phyloP scores from a whole-genome alignment of 2,329 filamentous ascomycete species.

The Epichloe gansuensis region DNA sequence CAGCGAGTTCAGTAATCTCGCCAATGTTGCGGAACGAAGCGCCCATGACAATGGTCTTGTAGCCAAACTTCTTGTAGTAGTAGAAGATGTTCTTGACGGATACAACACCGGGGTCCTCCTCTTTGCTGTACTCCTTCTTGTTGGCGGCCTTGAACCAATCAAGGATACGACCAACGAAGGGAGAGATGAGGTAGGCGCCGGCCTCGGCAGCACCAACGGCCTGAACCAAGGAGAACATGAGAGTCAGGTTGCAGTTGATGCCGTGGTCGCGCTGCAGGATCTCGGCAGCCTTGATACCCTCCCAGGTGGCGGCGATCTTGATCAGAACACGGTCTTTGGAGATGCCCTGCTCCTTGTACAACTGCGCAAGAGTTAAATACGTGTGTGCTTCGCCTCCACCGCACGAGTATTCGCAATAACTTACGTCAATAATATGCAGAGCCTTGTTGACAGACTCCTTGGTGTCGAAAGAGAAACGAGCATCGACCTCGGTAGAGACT shows the following conservation, averaged over 20 bases:
- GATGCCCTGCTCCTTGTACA: conserved; percentile 89
- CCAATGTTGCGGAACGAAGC: conserved; percentile 93
- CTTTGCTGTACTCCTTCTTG: conserved; percentile 84
- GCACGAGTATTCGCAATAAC: conserved; percentile 14
- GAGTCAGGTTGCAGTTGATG: conserved; percentile 97
- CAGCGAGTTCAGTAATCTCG: conserved; percentile 96
- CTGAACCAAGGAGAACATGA: conserved; percentile 95
- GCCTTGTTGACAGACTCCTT: conserved; percentile 90
- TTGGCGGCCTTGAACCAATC: conserved; percentile 97
- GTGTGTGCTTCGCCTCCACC: background rate
- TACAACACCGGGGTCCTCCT: conserved; percentile 92
- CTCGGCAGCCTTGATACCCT: conserved; percentile 97
- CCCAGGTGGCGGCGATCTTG: conserved; percentile 98
- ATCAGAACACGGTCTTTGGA: conserved; percentile 91
- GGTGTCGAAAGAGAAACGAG: conserved; percentile 89
- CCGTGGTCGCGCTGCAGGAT: conserved; percentile 91
- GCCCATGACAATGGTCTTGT: conserved; percentile 99
- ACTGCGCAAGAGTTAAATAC: conserved; percentile 36
- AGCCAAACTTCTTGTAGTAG: conserved; percentile 99
- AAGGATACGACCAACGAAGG: conserved; percentile 97
- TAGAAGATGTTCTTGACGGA: conserved; percentile 93
- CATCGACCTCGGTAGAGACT: conserved; percentile 98
- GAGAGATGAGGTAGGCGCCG: conserved; percentile 92
- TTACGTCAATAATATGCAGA: conserved; percentile 87
- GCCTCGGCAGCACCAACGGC: conserved; percentile 95